phyloP scores from a whole-genome alignment of 2,329 filamentous ascomycete genomes.

The Penicillium sp. region DNA sequence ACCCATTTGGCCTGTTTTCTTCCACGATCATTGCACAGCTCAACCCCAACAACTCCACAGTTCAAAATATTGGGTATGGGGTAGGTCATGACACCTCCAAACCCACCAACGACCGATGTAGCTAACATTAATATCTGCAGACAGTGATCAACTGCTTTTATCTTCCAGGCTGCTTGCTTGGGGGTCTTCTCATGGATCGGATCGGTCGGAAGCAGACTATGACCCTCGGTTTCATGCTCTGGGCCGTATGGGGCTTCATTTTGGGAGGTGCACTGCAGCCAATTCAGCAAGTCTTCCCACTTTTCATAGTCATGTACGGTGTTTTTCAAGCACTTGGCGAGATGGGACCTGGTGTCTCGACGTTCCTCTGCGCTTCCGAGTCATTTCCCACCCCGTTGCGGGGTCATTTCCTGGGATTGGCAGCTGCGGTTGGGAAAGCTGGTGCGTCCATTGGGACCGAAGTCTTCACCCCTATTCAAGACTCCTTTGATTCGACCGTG shows the following conservation, averaged over 20 bases:
- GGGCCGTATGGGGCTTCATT: conserved; percentile 52
- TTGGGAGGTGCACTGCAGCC: conserved; percentile 50
- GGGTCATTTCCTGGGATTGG: conserved; percentile 53
- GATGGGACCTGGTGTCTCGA: conserved; percentile 52
- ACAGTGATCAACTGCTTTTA: conserved; percentile 55
- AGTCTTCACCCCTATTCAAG: conserved; percentile 55
- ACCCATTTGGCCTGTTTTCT: conserved; percentile 58
- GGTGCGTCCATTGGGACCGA: conserved; percentile 54
- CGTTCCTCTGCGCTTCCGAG: conserved; percentile 44
- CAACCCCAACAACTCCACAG: conserved; percentile 44
- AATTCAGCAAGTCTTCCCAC: conserved; percentile 51
- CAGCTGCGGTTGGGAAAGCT: conserved; percentile 51
- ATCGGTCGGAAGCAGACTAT: conserved; percentile 55
- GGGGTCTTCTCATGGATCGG: conserved; percentile 51
- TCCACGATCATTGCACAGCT: conserved; percentile 53
- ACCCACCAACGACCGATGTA: not conserved
- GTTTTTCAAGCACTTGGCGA: conserved; percentile 53
- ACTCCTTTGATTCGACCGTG: conserved; percentile 42
- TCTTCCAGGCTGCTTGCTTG: conserved; percentile 51
- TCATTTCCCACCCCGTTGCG: conserved; percentile 54
- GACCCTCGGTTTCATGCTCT: conserved; percentile 51
- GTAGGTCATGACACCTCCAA: conserved; percentile 10
- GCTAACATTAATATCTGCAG: conserved; percentile 29
- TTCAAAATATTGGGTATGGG: conserved; percentile 32
- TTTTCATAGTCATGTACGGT: conserved; percentile 56